Conservation (phyloP, 768 basidiomycete species). For the Suillus sp. region DNA sequence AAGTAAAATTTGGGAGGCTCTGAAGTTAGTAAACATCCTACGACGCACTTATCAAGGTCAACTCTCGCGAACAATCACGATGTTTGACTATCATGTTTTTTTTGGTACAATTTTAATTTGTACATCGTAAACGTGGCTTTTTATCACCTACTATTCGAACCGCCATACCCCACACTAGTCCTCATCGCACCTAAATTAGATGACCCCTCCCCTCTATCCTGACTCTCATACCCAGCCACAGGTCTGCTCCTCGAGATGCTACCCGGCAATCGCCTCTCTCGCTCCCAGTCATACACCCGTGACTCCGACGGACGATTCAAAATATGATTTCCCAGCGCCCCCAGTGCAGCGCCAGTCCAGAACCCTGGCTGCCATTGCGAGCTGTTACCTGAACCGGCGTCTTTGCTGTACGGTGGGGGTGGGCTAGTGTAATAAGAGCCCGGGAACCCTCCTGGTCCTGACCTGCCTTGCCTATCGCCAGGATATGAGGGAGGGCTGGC, state of each 20-base stretch:
- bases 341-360: constrained; percentile 80
- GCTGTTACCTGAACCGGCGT: constrained; percentile 30
- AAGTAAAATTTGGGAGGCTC: too few species aligned
- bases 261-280: constrained; percentile 35
- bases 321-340: constrained; percentile 65
- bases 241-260: constrained; percentile 31
- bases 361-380: constrained; percentile 71
- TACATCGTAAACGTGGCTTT: not conserved
- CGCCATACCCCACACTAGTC: constrained; percentile 78
- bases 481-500: constrained; percentile 36
- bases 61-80: too few species aligned
- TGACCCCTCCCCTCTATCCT: constrained; percentile 67
- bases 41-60: too few species aligned
- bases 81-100: not conserved
- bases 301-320: constrained; percentile 43
- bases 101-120: not conserved
- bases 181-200: constrained; percentile 73
- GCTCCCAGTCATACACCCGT: constrained; percentile 62
- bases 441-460: constrained; percentile 53
- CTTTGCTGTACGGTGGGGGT: constrained; percentile 59
- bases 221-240: constrained; percentile 19
- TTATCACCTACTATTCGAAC: constrained; percentile 66
- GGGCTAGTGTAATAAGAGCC: constrained; percentile 48
- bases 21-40: too few species aligned
- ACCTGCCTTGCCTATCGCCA: constrained; percentile 25